These are phyloP conservation scores for Blastobotrys persicus DNA, from an alignment of 1,139 yeast genomes.

Conservation along the genomic window DNA sequence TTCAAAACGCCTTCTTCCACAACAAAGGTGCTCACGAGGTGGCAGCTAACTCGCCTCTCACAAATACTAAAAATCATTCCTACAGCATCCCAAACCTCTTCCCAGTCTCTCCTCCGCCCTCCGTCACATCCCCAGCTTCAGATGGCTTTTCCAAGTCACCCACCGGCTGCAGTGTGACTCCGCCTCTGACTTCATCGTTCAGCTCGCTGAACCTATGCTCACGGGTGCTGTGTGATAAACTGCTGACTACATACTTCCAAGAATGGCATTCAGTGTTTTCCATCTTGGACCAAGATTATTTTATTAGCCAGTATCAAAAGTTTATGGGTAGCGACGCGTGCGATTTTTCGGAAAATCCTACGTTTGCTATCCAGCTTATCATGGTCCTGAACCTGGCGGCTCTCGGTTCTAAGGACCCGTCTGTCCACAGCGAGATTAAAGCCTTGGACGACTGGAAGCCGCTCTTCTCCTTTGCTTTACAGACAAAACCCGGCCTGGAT, in stretches of 20 bases:
- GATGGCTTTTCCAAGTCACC: background rate
- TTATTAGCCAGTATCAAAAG: conserved; percentile 55
- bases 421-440: conserved; percentile 11
- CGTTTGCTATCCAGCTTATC: conserved; percentile 42
- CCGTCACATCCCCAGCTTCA: background rate
- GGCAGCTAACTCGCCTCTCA: background rate
- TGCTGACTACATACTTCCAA: conserved; percentile 55
- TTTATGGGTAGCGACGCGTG: conserved; percentile 33
- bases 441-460: conserved; percentile 33
- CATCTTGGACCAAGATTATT: conserved; percentile 61
- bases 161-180: background rate
- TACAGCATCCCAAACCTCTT: background rate
- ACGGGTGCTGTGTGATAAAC: conserved; percentile 34
- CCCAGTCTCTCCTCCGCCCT: conserved; percentile 3
- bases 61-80: conserved; percentile 1
- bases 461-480: conserved; percentile 50
- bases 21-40: background rate
- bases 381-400: conserved; percentile 45
- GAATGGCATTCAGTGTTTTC: conserved; percentile 79
- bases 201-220: conserved; percentile 18
- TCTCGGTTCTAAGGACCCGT: conserved; percentile 21
- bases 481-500: conserved; percentile 59
- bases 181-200: conserved; percentile 2
- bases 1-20: conserved; percentile 1
- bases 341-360: conserved; percentile 11